Base-by-base conservation (phyloP, 345 rosid species). In the Diplotaxis tenuifolia region DNA sequence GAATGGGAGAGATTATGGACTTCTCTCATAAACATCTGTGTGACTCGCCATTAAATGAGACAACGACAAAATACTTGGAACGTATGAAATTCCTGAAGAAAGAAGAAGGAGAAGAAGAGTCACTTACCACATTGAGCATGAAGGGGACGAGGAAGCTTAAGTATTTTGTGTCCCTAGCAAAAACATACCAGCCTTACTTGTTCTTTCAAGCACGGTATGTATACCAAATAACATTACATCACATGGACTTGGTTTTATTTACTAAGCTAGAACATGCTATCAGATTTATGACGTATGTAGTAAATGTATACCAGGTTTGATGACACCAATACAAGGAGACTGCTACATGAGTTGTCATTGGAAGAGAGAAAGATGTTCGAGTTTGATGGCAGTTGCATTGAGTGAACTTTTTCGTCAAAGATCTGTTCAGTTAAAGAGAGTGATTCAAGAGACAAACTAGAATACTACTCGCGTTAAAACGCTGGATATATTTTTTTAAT, bases 131-230 rank as follows among this genome's bases (percentile, higher is more conserved):
- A 25, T 16, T 47, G 40, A 62, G 55, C 55, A 25, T 7, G 29
- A 62, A 72, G 21, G 63, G 62, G 19, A 72, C 52, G 69, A 72
- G 29, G 28, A 72, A 6, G 62, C 62, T 72, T 11, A 2, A 52
- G 40, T 62, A 72, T 34, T 36, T 72, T 62, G 75, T 4, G 53
- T 22, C 63, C 55, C 0, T 72, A 9, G 75, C 69, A 22, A 62
- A 10, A 64, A 19, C 5, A 20, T 73, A 64, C 40, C n/a, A 73
- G 70, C 65, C 76, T 64, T 73, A 38, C 76, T 4, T 0, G 18
- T 73, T 73, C 31, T 64, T 40, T 6, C 31, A 64, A 38, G 57
- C 70, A 9, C 70, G 70, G 64, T 73, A n/a, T n/a, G n/a, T n/a
- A n/a, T n/a, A n/a, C n/a, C n/a, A 64, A 3, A 40, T 54, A 54